Evolutionary conservation across 768 basidiomycete genomes (phyloP).

Genomic region (Plicaturopsis crispa): DNA sequence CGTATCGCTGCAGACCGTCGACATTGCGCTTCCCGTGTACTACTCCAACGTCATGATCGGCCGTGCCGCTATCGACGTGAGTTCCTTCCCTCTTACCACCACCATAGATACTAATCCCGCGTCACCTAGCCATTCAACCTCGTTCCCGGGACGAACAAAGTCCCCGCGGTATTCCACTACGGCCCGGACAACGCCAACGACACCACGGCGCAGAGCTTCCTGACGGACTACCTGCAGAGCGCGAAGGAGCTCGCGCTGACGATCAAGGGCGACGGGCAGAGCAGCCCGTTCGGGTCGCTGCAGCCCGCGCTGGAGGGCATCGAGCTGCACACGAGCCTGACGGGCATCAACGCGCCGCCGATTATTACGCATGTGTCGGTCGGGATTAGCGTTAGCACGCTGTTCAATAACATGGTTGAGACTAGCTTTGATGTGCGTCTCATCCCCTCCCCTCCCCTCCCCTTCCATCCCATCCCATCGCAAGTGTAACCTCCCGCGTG

Average conservation of each 20-base stretch:
- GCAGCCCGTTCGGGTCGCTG: constrained; percentile 59
- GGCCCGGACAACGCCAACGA: constrained; percentile 58
- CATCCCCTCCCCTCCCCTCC: not conserved
- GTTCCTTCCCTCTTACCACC: constrained; percentile 10
- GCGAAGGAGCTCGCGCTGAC: constrained; percentile 37
- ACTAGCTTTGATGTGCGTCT: constrained; percentile 50
- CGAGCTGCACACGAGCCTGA: constrained; percentile 38
- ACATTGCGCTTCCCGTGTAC: constrained; percentile 49
- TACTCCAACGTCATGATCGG: constrained; percentile 53
- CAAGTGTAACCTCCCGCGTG: too few species aligned
- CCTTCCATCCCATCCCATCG: not conserved
- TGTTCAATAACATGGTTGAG: constrained; percentile 41
- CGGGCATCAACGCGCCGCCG: constrained; percentile 41
- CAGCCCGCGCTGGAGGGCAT: constrained; percentile 47
- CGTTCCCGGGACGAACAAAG: constrained; percentile 45
- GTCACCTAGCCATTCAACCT: constrained; percentile 42
- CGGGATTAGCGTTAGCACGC: constrained; percentile 39
- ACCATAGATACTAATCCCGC: constrained; percentile 1
- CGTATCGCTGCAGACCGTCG: constrained; percentile 50
- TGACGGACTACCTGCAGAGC: constrained; percentile 52
- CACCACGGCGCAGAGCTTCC: constrained; percentile 56
- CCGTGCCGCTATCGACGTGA: constrained; percentile 48
- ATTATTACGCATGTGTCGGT: constrained; percentile 54
- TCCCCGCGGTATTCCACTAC: constrained; percentile 61
- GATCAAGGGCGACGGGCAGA: constrained; percentile 50